phyloP scores from a whole-genome alignment of 768 basidiomycete species.

The Rhodotorula diobovata region DNA sequence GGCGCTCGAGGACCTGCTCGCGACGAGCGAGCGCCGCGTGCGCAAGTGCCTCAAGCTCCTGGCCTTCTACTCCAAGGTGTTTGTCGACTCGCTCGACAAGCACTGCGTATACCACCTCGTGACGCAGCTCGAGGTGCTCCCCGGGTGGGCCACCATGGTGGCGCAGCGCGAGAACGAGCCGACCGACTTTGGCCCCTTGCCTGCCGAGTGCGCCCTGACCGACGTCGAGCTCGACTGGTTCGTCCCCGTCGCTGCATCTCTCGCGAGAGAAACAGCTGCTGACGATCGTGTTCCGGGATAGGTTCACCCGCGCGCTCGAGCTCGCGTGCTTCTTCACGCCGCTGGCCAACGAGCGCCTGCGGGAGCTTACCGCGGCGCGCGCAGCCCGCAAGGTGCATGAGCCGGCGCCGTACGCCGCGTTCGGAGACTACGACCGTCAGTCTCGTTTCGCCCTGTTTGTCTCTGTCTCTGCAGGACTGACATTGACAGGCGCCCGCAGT shows the following conservation, averaged over 20 bases:
- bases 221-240: constrained; percentile 36
- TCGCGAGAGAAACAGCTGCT: no score
- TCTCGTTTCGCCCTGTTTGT: not conserved
- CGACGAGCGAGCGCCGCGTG: constrained; percentile 23
- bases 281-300: not conserved
- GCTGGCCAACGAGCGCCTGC: constrained; percentile 19
- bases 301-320: constrained; percentile 29
- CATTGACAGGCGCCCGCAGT: not conserved
- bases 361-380: constrained; percentile 13
- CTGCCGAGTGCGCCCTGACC: constrained; percentile 24
- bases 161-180: constrained; percentile 25
- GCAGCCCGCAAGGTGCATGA: not conserved
- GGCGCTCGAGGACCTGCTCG: constrained; percentile 19
- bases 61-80: constrained; percentile 35
- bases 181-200: constrained; percentile 24
- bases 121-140: constrained; percentile 32
- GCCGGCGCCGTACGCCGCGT: not conserved
- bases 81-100: constrained; percentile 37
- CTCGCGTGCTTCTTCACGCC: constrained; percentile 38
- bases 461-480: not conserved
- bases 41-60: constrained; percentile 33
- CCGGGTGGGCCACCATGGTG: constrained; percentile 25
- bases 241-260: no score
- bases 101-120: constrained; percentile 37
- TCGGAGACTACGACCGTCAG: constrained; percentile 14